These are phyloP conservation scores for Ceratobasidium sp. DNA, from an alignment of 1,284 basidiomycete species.

Conservation along the genomic window DNA sequence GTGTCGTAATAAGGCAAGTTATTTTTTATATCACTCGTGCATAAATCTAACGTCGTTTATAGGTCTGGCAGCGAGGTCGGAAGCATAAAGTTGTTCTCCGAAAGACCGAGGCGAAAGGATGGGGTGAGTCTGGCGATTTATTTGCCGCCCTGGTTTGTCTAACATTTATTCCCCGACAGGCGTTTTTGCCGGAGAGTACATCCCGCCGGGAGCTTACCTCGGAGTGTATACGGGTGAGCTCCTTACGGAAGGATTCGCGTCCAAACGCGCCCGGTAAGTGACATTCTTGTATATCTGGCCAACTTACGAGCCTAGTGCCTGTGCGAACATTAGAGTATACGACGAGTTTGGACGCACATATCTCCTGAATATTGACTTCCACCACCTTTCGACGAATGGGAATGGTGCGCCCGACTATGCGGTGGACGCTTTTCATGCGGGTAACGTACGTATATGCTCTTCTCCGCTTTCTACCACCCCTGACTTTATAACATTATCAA, in stretches of 20 bases:
- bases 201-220: constrained; percentile 76
- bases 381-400: constrained; percentile 58
- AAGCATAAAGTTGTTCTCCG: constrained; percentile 69
- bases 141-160: not conserved
- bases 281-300: constrained; percentile 21
- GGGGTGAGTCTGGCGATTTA: constrained; percentile 42
- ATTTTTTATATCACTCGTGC: not conserved
- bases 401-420: constrained; percentile 57
- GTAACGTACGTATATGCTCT: constrained; percentile 70
- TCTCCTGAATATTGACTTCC: constrained; percentile 84
- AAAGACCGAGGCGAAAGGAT: constrained; percentile 64
- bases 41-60: constrained; percentile 24
- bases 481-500: constrained; percentile 49
- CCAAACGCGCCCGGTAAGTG: constrained; percentile 73
- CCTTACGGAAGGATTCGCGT: constrained; percentile 71
- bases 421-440: constrained; percentile 87
- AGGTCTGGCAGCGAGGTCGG: constrained; percentile 87
- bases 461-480: constrained; percentile 41
- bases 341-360: constrained; percentile 83
- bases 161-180: constrained; percentile 58
- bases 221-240: constrained; percentile 89
- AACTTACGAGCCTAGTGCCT: constrained; percentile 36
- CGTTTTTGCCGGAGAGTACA: constrained; percentile 72
- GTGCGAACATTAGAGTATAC: constrained; percentile 67
- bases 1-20: constrained; percentile 81